phyloP scores from a whole-genome alignment of 768 basidiomycete genomes.

The Imleria badia region DNA sequence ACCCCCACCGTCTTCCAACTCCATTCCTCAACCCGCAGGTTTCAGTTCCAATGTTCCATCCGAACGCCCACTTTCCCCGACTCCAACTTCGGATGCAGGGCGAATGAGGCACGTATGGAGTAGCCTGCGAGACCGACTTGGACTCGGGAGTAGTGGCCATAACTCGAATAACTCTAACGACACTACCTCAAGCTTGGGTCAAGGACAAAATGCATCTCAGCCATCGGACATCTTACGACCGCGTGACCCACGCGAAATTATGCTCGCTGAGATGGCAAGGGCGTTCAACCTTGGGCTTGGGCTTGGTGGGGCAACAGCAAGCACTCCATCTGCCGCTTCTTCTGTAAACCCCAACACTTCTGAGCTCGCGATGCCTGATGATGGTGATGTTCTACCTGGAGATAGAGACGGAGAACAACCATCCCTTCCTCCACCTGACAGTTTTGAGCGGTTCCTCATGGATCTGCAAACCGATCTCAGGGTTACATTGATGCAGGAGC shows the following conservation, averaged over 20 bases:
- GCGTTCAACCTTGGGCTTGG: slow-evolving; percentile 76
- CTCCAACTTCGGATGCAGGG: slow-evolving; percentile 38
- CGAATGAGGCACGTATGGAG: slow-evolving; percentile 68
- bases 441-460: slow-evolving; percentile 79
- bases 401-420: slow-evolving; percentile 17
- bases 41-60: slow-evolving; percentile 19
- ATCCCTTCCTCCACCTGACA: slow-evolving; percentile 52
- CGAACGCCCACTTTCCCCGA: slow-evolving; percentile 40
- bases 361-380: slow-evolving; percentile 10
- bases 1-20: slow-evolving; percentile 10
- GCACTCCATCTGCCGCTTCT: neutral
- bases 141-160: slow-evolving; percentile 38
- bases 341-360: slow-evolving; percentile 7
- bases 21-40: slow-evolving; percentile 12
- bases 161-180: slow-evolving; percentile 14
- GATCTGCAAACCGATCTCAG: slow-evolving; percentile 77
- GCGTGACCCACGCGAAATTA: slow-evolving; percentile 60
- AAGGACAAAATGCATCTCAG: slow-evolving; percentile 12
- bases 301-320: slow-evolving; percentile 30
- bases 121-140: slow-evolving; percentile 65
- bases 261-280: slow-evolving; percentile 80
- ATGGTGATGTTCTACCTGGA: neutral
- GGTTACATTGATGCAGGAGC: slow-evolving; percentile 50
- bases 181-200: neutral
- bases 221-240: slow-evolving; percentile 11